Base-by-base conservation (phyloP, 2,329 filamentous ascomycete genomes). In the Hirsutella rhossiliensis region DNA sequence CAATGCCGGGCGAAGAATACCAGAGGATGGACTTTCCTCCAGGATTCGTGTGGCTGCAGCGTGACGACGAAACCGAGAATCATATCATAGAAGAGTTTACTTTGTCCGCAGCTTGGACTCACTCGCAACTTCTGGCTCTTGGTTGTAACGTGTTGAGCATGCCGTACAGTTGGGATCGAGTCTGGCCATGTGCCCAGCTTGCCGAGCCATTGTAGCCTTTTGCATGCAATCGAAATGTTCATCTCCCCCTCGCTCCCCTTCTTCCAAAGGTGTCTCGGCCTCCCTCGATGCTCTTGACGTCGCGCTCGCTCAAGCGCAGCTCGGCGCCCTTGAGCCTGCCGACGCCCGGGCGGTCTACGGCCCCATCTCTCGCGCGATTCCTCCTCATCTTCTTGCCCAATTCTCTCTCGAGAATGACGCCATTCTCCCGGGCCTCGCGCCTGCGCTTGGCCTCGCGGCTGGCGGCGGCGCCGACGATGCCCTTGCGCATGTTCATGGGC, bases 401-500 rank as follows among this genome's bases (percentile, higher is more conserved):
- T 43, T 56, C 53, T 48, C 70, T 72, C 69, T 97, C 92, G 30
- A 97, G 68, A 41, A 97, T 80, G 53, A 97, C 81, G 6, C 90
- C 92, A 54, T 90, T 94, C 70, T 97, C 90, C 56, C 74, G 78
- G 2, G 92, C 92, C 61, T 95, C 87, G 36, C 70, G 72, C 32
- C 90, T 71, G 42, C 90, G 69, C 66, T 75, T 84, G 12, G 74
- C 67, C 61, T 96, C 89, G 47, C 76, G 78, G 27, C 69, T 63
- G 2, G 61, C 68, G 19, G 76, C 76, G 43, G 88, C 87, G 1
- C 75, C 73, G 15, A 69, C 67, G 47, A 97, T 96, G n/a, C 90
- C 89, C 64, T 84, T 87, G 47, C 88, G 77, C 58, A 90, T 82
- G 37, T 79, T 67, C 73, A 94, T 84, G 17, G 92, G 90, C 87